These are phyloP conservation scores for Naematelia aurantialba DNA, from an alignment of 768 basidiomycete species.

Conservation along the genomic window DNA sequence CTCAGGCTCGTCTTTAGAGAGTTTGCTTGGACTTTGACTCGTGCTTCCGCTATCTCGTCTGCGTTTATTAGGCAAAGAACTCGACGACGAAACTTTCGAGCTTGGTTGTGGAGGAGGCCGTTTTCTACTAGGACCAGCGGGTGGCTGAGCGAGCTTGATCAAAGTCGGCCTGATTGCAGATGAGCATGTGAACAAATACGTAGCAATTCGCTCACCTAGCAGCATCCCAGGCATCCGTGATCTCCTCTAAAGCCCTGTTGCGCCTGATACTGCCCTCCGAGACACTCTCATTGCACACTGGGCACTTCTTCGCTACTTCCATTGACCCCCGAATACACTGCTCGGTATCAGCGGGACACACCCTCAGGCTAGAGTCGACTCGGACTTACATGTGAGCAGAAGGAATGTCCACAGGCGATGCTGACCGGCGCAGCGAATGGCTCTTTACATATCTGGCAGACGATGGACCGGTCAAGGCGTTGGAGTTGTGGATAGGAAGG, in stretches of 20 bases:
- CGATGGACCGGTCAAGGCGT: slow-evolving; percentile 62
- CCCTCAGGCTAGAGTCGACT: not conserved
- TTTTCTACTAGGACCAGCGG: slow-evolving; percentile 5
- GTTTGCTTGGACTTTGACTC: slow-evolving; percentile 9
- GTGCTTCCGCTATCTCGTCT: slow-evolving; percentile 7
- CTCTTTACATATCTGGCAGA: slow-evolving; percentile 74
- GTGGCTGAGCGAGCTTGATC: slow-evolving; percentile 9
- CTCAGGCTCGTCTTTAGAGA: not conserved
- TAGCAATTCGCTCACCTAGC: slow-evolving; percentile 58
- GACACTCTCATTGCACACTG: slow-evolving; percentile 61
- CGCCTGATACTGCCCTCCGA: slow-evolving; percentile 64
- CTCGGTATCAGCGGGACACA: not conserved
- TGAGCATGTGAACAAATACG: not conserved
- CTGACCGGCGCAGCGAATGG: slow-evolving; percentile 69
- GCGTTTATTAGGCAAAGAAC: slow-evolving; percentile 11
- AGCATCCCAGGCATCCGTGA: slow-evolving; percentile 65
- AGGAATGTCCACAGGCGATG: slow-evolving; percentile 72
- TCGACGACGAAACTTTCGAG: slow-evolving; percentile 12
- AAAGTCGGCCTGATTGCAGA: slow-evolving; percentile 13
- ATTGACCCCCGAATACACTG: slow-evolving; percentile 70
- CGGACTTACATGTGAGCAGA: slow-evolving; percentile 56
- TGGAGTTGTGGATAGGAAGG: slow-evolving; percentile 58
- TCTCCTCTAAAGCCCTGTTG: slow-evolving; percentile 68
- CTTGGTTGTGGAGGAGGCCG: slow-evolving; percentile 4
- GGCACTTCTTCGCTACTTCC: slow-evolving; percentile 64